Percentiles rank a stretch among this genome's conserved stretches.
Evolutionary conservation across 192 early-diverging fungal species (phyloP).

Genomic region (Coemansia sp.): DNA sequence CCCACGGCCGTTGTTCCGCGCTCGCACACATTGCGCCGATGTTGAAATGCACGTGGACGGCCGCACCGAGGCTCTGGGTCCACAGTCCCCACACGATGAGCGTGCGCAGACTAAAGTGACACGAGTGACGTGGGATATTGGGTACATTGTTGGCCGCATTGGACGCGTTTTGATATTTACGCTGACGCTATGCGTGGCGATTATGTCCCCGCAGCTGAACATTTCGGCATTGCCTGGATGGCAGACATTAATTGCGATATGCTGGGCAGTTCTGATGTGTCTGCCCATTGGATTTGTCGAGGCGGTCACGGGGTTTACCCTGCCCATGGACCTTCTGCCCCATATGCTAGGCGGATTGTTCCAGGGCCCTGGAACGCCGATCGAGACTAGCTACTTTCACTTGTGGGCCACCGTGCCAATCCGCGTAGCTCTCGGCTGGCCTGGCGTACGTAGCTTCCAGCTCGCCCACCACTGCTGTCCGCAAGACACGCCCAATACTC

Average conservation of each 20-base stretch:
- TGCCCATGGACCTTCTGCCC: constrained; percentile 48
- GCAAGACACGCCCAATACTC: not conserved
- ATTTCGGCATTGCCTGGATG: constrained; percentile 45
- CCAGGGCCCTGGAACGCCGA: constrained; percentile 41
- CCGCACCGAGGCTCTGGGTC: not conserved
- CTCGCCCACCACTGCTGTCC: constrained; percentile 36
- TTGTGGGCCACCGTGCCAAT: constrained; percentile 48
- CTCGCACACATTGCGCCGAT: not conserved
- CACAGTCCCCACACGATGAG: not conserved
- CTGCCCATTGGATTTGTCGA: constrained; percentile 51
- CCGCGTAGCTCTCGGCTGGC: constrained; percentile 48
- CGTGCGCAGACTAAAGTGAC: not conserved
- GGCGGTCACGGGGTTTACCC: constrained; percentile 41
- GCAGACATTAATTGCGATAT: constrained; percentile 39
- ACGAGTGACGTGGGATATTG: constrained; percentile 15
- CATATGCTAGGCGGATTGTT: constrained; percentile 48
- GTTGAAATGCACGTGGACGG: not conserved
- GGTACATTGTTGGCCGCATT: constrained; percentile 20
- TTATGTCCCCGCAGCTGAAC: constrained; percentile 38
- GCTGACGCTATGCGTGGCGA: constrained; percentile 27
- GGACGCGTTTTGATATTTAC: constrained; percentile 37
- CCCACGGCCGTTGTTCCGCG: constrained; percentile 24
- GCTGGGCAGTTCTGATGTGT: constrained; percentile 33
- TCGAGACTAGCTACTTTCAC: constrained; percentile 52
- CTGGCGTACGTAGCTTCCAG: constrained; percentile 49